These are phyloP conservation scores for Stevia rebaudiana DNA, from an alignment of 140 eudicot genomes.

Conservation along the genomic window DNA sequence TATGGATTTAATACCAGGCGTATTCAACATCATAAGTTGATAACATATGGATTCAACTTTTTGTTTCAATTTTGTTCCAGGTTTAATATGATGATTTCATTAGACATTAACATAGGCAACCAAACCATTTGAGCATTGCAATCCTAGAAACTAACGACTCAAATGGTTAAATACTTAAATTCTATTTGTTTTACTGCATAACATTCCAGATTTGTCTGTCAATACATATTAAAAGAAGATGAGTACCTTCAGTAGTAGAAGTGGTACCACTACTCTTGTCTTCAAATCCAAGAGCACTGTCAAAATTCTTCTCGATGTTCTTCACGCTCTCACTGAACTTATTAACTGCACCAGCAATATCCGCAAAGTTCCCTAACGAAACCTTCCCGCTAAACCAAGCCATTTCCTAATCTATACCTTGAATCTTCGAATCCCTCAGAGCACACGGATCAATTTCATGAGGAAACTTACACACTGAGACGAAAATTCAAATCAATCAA, in stretches of 20 bases:
- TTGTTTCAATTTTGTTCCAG: not conserved
- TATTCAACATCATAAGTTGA: not conserved
- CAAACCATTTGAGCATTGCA: not conserved
- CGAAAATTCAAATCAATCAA: constrained; percentile 4
- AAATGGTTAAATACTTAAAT: not conserved
- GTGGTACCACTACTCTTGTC: constrained; percentile 45
- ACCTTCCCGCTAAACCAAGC: constrained; percentile 93
- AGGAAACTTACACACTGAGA: constrained; percentile 14
- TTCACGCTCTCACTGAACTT: constrained; percentile 87
- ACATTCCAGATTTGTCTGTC: too few relatives aligned
- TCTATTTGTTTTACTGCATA: too few relatives aligned
- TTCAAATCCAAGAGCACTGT: constrained; percentile 80
- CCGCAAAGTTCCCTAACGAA: constrained; percentile 74
- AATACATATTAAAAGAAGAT: constrained; percentile 10
- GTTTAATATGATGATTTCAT: not conserved
- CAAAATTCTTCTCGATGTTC: constrained; percentile 87
- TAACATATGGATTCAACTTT: not conserved
- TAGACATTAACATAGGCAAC: constrained; percentile 2
- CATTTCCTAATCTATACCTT: constrained; percentile 37
- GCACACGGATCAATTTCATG: constrained; percentile 20
- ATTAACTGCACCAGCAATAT: constrained; percentile 85
- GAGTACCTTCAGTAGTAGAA: constrained; percentile 39
- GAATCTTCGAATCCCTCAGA: constrained; percentile 18
- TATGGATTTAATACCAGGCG: not conserved
- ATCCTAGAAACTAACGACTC: constrained; percentile 12